Percentiles rank a stretch among this genome's conserved stretches.
Evolutionary conservation across 2,329 filamentous ascomycete genomes (phyloP).

Genomic region (Fusarium sp.): DNA sequence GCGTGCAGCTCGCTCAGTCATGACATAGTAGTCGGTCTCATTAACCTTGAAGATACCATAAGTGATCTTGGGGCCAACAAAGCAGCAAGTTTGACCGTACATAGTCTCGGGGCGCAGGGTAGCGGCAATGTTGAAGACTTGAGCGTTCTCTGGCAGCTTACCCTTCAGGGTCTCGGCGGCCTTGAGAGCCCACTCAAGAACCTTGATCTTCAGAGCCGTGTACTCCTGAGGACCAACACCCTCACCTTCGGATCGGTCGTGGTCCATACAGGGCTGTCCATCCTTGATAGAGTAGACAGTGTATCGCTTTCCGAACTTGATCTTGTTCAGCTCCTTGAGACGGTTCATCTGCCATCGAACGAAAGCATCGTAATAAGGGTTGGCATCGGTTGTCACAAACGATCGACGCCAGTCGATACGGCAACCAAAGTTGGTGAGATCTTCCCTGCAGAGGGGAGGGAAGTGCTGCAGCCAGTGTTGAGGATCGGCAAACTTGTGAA

Average conservation of each 20-base stretch:
- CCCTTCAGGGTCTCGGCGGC: constrained; percentile 78
- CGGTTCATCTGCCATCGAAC: constrained; percentile 98
- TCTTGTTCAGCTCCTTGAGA: constrained; percentile 88
- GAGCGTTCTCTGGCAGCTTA: constrained; percentile 82
- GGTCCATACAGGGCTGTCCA: constrained; percentile 63
- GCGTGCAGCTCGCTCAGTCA: constrained; percentile 86
- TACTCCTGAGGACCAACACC: constrained; percentile 86
- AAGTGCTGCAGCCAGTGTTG: constrained; percentile 93
- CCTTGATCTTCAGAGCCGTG: constrained; percentile 89
- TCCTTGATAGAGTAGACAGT: constrained; percentile 79
- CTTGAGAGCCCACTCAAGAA: constrained; percentile 87
- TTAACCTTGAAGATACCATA: constrained; percentile 90
- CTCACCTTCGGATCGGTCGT: constrained; percentile 62
- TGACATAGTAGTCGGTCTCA: constrained; percentile 84
- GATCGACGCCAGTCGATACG: constrained; percentile 93
- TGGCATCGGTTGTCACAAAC: constrained; percentile 95
- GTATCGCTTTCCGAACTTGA: constrained; percentile 93
- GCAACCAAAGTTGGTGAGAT: constrained; percentile 86
- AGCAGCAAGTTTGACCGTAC: constrained; percentile 98
- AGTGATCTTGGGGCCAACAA: constrained; percentile 88
- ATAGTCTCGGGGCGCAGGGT: constrained; percentile 97
- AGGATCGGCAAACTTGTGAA: constrained; percentile 93
- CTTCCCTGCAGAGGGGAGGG: constrained; percentile 71
- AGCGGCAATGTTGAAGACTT: constrained; percentile 90
- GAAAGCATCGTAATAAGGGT: constrained; percentile 96